Evolutionary conservation across 2,329 filamentous ascomycete genomes (phyloP).

Genomic region (Aureobasidium zeae): DNA sequence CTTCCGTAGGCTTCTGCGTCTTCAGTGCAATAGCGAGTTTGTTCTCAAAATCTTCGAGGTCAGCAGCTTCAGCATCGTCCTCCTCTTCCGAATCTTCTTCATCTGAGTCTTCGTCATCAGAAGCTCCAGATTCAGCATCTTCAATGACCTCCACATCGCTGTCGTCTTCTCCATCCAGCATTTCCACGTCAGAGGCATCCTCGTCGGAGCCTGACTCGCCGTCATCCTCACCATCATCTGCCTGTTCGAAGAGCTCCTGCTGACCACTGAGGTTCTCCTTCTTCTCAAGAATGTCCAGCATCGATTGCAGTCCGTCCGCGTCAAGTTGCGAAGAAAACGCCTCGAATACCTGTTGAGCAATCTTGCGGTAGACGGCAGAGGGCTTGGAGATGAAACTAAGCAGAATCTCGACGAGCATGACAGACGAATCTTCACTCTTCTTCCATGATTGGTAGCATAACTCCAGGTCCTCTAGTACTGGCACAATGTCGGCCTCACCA

Average conservation of each 20-base stretch:
- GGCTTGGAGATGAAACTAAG: conserved; percentile 82
- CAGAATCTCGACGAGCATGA: conserved; percentile 75
- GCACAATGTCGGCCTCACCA: conserved; percentile 75
- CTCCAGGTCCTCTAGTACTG: conserved; percentile 72
- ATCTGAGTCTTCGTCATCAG: conserved; percentile 16
- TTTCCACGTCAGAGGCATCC: conserved; percentile 29
- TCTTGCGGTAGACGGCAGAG: conserved; percentile 73
- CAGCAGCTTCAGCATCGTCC: conserved; percentile 39
- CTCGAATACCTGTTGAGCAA: conserved; percentile 80
- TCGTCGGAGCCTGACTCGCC: conserved; percentile 31
- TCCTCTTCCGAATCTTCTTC: conserved; percentile 20
- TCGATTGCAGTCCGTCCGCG: conserved; percentile 57
- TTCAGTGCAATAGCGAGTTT: conserved; percentile 71
- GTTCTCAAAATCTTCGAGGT: conserved; percentile 57
- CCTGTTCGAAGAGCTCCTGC: conserved; percentile 70
- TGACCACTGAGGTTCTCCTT: conserved; percentile 78
- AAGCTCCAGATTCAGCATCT: conserved; percentile 22
- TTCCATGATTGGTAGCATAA: conserved; percentile 57
- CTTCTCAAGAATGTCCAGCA: conserved; percentile 61
- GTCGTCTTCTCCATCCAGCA: conserved; percentile 26
- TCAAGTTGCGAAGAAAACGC: conserved; percentile 71
- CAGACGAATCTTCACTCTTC: conserved; percentile 43
- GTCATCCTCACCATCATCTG: conserved; percentile 37
- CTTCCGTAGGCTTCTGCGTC: conserved; percentile 46
- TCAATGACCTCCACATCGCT: conserved; percentile 22